Conservation (phyloP, 2,329 filamentous ascomycete species). For the Sporothrix protearum region DNA sequence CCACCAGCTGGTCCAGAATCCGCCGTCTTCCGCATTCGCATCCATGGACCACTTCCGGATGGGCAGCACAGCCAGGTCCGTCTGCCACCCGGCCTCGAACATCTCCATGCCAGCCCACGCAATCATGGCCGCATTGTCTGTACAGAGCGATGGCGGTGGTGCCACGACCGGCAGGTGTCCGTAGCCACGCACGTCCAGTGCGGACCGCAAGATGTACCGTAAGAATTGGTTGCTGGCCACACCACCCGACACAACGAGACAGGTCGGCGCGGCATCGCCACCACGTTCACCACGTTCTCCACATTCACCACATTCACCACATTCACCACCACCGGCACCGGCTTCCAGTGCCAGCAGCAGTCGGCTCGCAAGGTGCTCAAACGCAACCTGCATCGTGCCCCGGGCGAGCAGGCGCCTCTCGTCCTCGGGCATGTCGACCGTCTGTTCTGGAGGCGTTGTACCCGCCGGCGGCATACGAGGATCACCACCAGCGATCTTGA, state of each 20-base stretch:
- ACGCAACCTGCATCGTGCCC: conserved; percentile 73
- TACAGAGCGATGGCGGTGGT: conserved; percentile 76
- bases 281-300: too few relatives aligned
- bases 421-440: conserved; percentile 42
- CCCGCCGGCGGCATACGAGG: not conserved
- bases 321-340: conserved; percentile 1
- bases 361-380: conserved; percentile 80
- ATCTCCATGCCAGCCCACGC: conserved; percentile 92
- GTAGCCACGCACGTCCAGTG: conserved; percentile 65
- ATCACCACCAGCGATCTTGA: conserved; percentile 36
- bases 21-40: conserved; percentile 54
- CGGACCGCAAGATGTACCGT: conserved; percentile 57
- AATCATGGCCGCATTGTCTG: conserved; percentile 97
- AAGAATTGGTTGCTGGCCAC: conserved; percentile 85
- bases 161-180: conserved; percentile 59
- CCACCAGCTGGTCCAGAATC: conserved; percentile 62
- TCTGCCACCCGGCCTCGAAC: conserved; percentile 72
- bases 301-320: too few relatives aligned
- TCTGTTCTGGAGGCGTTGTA: not conserved
- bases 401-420: conserved; percentile 68
- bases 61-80: conserved; percentile 56
- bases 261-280: conserved; percentile 18
- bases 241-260: conserved; percentile 81
- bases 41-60: conserved; percentile 74
- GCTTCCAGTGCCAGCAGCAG: conserved; percentile 62